These are phyloP conservation scores for Saccharomycopsis lassenensis DNA, from an alignment of 805 yeast species.

Conservation along the genomic window DNA sequence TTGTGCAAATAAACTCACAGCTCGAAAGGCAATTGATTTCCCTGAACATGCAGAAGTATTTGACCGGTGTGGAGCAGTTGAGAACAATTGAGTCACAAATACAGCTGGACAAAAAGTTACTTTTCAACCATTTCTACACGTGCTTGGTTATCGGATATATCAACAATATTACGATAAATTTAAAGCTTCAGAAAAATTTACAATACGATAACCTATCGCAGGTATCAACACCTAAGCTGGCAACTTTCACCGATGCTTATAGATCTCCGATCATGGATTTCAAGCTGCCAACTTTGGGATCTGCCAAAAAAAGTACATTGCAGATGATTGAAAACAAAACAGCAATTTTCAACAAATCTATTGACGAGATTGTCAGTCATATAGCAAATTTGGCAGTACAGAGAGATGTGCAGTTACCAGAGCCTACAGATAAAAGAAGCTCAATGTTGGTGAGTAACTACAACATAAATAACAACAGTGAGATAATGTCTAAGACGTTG, in stretches of 20 bases:
- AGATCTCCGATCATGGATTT: conserved; percentile 6
- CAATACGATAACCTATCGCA: conserved; percentile 8
- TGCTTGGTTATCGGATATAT: conserved; percentile 18
- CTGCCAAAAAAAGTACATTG: conserved; percentile 1
- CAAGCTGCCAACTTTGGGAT: neutral
- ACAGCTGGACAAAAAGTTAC: conserved; percentile 7
- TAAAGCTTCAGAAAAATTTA: conserved; percentile 17
- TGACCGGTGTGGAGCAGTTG: conserved; percentile 5
- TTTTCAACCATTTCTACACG: conserved; percentile 17
- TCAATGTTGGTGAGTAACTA: conserved; percentile 9
- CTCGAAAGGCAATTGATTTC: conserved; percentile 15
- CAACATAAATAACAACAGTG: conserved; percentile 5
- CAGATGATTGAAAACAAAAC: conserved; percentile 15
- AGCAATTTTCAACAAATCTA: conserved; percentile 14
- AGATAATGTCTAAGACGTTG: conserved; percentile 8
- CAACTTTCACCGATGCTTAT: conserved; percentile 6
- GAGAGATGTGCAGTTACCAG: conserved; percentile 15
- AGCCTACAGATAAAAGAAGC: conserved; percentile 9
- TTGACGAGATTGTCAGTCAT: conserved; percentile 17
- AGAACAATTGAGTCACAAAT: conserved; percentile 3
- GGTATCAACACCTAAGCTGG: conserved; percentile 7
- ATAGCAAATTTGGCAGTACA: conserved; percentile 16
- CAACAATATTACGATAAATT: conserved; percentile 16
- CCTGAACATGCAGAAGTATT: conserved; percentile 9
- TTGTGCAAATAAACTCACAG: conserved; percentile 11